Percentiles rank a stretch among this genome's conserved stretches.
Evolutionary conservation across 192 early-diverging fungal genomes (phyloP).

Genomic region (Backusella circina): DNA sequence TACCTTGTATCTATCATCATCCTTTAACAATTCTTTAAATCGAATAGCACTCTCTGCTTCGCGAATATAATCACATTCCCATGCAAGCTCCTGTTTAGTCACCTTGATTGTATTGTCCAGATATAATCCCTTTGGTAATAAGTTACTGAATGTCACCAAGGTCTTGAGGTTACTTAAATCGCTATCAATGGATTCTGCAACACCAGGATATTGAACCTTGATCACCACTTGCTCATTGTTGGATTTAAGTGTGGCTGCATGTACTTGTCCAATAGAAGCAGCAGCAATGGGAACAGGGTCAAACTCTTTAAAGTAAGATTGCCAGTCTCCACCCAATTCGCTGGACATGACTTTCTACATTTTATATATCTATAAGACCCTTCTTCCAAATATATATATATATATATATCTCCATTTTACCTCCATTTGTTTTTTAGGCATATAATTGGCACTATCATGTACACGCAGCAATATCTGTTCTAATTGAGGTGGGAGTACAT

Average conservation of each 20-base stretch:
- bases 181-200: constrained; percentile 81
- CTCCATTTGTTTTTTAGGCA: constrained; percentile 87
- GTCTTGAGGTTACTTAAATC: constrained; percentile 84
- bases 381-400: not conserved
- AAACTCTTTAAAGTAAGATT: constrained; percentile 62
- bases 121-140: constrained; percentile 92
- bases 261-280: constrained; percentile 85
- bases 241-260: constrained; percentile 51
- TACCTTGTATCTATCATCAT: constrained; percentile 62
- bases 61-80: constrained; percentile 91
- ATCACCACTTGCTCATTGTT: constrained; percentile 66
- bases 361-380: not conserved
- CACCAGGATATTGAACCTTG: constrained; percentile 97
- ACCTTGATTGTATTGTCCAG: constrained; percentile 94
- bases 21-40: constrained; percentile 63
- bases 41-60: constrained; percentile 76
- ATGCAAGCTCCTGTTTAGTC: constrained; percentile 81
- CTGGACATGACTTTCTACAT: constrained; percentile 55
- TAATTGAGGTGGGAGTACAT: constrained; percentile 72
- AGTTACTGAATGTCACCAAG: constrained; percentile 72
- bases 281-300: constrained; percentile 87
- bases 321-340: constrained; percentile 76
- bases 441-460: constrained; percentile 93
- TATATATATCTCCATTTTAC: constrained; percentile 27
- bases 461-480: constrained; percentile 81